Evolutionary conservation across 345 rosid genomes (phyloP), one percentile per base, ranked within the genome.

Genomic region (Camelina hispida): DNA sequence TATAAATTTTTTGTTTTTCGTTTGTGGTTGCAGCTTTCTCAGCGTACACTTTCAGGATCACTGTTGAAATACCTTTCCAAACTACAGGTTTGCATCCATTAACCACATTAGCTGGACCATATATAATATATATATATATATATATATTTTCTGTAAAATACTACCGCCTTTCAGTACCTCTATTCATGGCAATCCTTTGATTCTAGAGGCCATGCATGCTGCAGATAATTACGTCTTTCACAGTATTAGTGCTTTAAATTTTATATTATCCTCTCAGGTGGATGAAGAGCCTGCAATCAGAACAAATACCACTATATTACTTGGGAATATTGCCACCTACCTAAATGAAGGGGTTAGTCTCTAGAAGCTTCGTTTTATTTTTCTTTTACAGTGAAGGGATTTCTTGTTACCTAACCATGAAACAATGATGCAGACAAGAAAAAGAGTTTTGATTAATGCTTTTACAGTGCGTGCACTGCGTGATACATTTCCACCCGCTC

Each of bases 261-360:
- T 52, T 78, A 69, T 65, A 32, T 78, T 28, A 65, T 76, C 78
- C 56, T 68, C 75, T 63, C 79, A 95, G 99, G 97, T 93, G 81
- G 99, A 95, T 83, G 99, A 95, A 83, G 99, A 95, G 79, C 88
- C 99, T 62, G 98, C 98, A 54, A 95, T 95, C 68, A 88, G 97
- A 85, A 91, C 99, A 67, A 95, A 93, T 82, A 93, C 98, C 75
- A 95, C 99, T 69, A 95, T 95, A 78, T 86, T 95, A 76, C 98
- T 95, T 1, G 99, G 99, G 56, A 95, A 95, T 80, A 95, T 95
- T 73, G 96, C 97, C 17, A 89, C 84, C 87, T 62, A 84, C 81
- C 81, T 95, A 53, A 93, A 90, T 81, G 98, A 95, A 79, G 98
- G 97, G 89, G 99, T 95, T 65, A 84, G 83, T 81, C 72, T 67